phyloP scores from a whole-genome alignment of 2,329 filamentous ascomycete species.

The Colletotrichum incanum region DNA sequence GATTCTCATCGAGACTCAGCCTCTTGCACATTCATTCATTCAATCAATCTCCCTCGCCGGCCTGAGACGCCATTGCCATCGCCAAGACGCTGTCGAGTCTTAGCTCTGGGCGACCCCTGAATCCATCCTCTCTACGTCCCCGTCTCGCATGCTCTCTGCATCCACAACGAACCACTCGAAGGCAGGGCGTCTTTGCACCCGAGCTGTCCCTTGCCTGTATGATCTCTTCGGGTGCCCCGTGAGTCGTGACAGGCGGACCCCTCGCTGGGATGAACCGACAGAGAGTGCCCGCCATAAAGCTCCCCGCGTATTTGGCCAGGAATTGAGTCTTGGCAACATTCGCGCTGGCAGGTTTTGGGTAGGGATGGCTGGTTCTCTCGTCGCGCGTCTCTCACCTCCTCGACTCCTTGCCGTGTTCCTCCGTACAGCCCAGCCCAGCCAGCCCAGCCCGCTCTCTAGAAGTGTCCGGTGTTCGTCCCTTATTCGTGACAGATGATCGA shows the following conservation, averaged over 20 bases:
- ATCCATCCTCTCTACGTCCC: conserved; percentile 11
- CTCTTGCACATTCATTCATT: not conserved
- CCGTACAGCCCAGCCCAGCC: not conserved
- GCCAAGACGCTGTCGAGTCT: conserved; percentile 39
- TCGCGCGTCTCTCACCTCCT: not conserved
- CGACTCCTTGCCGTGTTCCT: not conserved
- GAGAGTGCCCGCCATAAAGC: not conserved
- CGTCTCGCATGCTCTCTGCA: not conserved
- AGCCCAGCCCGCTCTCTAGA: not conserved
- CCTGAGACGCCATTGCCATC: conserved; percentile 37
- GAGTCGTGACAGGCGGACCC: conserved; percentile 25
- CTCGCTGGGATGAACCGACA: conserved; percentile 10
- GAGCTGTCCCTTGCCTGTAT: not conserved
- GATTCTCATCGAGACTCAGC: not conserved
- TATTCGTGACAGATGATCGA: not conserved
- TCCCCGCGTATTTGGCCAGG: conserved; percentile 27
- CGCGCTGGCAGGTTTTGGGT: not conserved
- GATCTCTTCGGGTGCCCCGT: not conserved
- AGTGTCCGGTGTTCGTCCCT: not conserved
- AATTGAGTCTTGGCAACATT: conserved; percentile 35
- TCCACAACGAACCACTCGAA: conserved; percentile 16
- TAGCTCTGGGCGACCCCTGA: conserved; percentile 39
- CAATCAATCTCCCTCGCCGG: conserved; percentile 17
- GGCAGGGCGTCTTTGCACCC: not conserved
- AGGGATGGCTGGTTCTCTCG: conserved; percentile 35